Evolutionary conservation across 352 stramenopile genomes (phyloP), one percentile per base, ranked within the genome.

Genomic region (Pythium brassicae): DNA sequence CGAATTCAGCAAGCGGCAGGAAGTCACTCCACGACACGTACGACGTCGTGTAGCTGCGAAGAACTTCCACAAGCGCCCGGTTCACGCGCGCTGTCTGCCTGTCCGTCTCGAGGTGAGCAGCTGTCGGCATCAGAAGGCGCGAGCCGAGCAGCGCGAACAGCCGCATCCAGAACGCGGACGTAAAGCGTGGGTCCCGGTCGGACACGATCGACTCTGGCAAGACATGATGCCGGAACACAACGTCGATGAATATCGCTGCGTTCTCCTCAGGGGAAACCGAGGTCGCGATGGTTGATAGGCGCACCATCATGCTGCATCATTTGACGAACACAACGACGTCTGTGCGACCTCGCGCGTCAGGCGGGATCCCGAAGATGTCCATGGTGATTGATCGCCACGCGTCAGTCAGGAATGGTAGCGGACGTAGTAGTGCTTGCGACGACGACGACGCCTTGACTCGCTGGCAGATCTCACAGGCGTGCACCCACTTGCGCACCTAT

Each of bases 281-380:
- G 0, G 23, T 8, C 0, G 22, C 0, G 0, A 69, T 60, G 0
- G 57, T 12, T 22, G 51, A 40, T 22, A 72, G 57, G 26, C 72
- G 57, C 0, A 65, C 17, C 58, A 66, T 72, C 59, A 68, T 75
- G 26, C 58, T 74, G 42, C 72, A 59, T 4, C 56, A 53, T 8
- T 74, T 57, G 5, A 80, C 59, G 17, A 71, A 62, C 6, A 71
- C 64, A 0, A 72, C 9, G 19, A 75, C 55, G 1, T 59, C 56
- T 0, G 58, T 67, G 20, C 61, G 53, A 4, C 48, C 54, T 0
- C 43, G 19, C 1, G 8, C 19, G 26, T 71, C 63, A n/a, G 8
- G 3, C 2, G 44, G 32, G 1, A 48, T 14, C 0, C 54, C 54
- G 9, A 60, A 60, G 4, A 60, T 19, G 44, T 60, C 22, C 45